Evolutionary conservation across 1,284 basidiomycete species (phyloP), one percentile per base, ranked within the genome.

Genomic region (Leccinum subrobustum): DNA sequence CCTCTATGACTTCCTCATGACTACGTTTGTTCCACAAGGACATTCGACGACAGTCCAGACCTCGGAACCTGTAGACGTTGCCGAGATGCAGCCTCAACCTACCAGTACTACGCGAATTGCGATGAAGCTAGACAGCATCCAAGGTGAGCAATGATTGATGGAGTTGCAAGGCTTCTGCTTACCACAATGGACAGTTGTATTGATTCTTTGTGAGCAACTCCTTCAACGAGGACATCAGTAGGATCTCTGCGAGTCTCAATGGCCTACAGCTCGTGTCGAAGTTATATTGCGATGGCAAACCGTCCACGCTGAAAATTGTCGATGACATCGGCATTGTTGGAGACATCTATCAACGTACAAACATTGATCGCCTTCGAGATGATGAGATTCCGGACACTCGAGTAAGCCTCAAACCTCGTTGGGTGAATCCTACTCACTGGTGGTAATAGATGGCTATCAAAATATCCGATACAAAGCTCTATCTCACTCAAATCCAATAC

Each of bases 1-100:
- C 2, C 78, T 99, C 9, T 99, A 98, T 75, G 95, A 99, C 77
- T 98, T 98, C 79, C 89, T 99, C 76, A 97, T 99, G 91, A 92
- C 93, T 6, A 97, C 96, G 0, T 98, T 98, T 74, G 91, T 94
- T 14, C 85, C 91, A 4, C 76, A 62, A 65, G 73, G n/a, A 63
- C 63, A 60, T 51, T 53, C 54, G 31, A 57, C 31, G 51, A 57
- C 58, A 52, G 55, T 48, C 44, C 61, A 61, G 47, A 51, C 35
- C 57, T 63, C 59, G 42, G 69, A 63, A 54, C 61, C 58, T 53
- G 60, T 37, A n/a, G 58, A 52, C 18, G 58, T 57, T 52, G 57
- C 58, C 5, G 61, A 52, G 31, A 50, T 47, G 56, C 59, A 31
- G 56, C 67, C 73, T 67, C 57, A 18, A 33, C 60, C 71, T 27